These are phyloP conservation scores for Maudiozyma turicensis DNA, from an alignment of 805 yeast genomes.

Conservation along the genomic window DNA sequence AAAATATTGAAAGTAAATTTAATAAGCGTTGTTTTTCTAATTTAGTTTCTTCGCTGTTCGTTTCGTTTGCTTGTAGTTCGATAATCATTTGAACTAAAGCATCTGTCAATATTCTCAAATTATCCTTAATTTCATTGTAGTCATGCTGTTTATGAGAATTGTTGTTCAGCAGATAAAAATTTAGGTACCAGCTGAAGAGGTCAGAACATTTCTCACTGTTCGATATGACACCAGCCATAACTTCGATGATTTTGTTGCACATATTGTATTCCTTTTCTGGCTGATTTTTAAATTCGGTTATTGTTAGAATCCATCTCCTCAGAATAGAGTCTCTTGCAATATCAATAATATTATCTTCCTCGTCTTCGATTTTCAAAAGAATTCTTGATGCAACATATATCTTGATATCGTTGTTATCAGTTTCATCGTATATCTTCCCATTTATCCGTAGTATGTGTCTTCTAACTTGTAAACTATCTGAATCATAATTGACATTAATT, in stretches of 20 bases:
- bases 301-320: conserved; percentile 30
- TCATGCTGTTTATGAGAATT: conserved; percentile 11
- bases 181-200: conserved; percentile 40
- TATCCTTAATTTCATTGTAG: conserved; percentile 5
- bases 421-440: conserved; percentile 35
- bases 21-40: conserved; percentile 3
- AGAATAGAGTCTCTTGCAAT: conserved; percentile 32
- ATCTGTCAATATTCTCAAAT: conserved; percentile 14
- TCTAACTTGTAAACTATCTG: conserved; percentile 56
- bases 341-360: conserved; percentile 47
- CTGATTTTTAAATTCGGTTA: conserved; percentile 5
- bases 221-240: conserved; percentile 33
- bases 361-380: conserved; percentile 54
- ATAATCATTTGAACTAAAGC: conserved; percentile 21
- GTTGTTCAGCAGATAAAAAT: conserved; percentile 33
- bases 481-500: conserved; percentile 38
- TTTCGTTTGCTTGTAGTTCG: conserved; percentile 25
- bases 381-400: conserved; percentile 41
- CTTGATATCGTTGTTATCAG: conserved; percentile 27
- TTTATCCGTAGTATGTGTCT: conserved; percentile 49
- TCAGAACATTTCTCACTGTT: conserved; percentile 33
- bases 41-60: conserved; percentile 4
- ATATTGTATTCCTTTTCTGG: conserved; percentile 7
- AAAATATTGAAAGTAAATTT: conserved; percentile 42
- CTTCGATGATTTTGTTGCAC: conserved; percentile 17